Evolutionary conservation across 2,329 filamentous ascomycete species (phyloP), one percentile per base, ranked within the genome.

Genomic region (Phialemonium atrogriseum): DNA sequence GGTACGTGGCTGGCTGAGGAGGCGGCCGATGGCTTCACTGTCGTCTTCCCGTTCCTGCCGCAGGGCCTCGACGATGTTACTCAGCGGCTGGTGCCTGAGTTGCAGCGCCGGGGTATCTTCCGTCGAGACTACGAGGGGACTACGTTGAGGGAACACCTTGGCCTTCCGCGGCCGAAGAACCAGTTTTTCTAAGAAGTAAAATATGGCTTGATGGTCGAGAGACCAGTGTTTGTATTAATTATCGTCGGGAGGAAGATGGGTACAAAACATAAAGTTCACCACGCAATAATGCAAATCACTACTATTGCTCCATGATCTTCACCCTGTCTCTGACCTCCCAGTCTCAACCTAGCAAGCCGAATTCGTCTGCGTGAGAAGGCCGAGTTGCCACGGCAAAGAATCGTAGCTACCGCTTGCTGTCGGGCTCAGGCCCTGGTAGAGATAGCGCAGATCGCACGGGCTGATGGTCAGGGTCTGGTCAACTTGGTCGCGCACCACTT

Each of bases 121-220:
- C 52, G 69, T 5, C 40, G 56, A 6, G 68, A 73, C 2, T 73
- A 74, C 40, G 52, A 63, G 28, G 70, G 68, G 2, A 59, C 55
- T 1, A 73, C 68, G 2, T 45, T 73, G 42, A 51, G 70, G 24
- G 69, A 73, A 23, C 68, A 75, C 47, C 52, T 74, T 24, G 69
- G 68, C 5, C 56, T 74, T 19, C 59, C 62, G 8, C 50, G 67
- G 14, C 69, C 68, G 1, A 49, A 44, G 27, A 61, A 61, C 16
- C 41, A 36, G 11, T 61, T 60, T 36, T 60, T 60, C n/a, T n/a
- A n/a, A n/a, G n/a, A n/a, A n/a, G n/a, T n/a, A n/a, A n/a, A n/a
- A n/a, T n/a, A n/a, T n/a, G n/a, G n/a, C n/a, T n/a, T n/a, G n/a
- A n/a, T n/a, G n/a, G n/a, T n/a, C n/a, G n/a, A n/a, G n/a, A n/a